phyloP scores from a whole-genome alignment of 768 basidiomycete species.

The Guyanaporus albipodus region DNA sequence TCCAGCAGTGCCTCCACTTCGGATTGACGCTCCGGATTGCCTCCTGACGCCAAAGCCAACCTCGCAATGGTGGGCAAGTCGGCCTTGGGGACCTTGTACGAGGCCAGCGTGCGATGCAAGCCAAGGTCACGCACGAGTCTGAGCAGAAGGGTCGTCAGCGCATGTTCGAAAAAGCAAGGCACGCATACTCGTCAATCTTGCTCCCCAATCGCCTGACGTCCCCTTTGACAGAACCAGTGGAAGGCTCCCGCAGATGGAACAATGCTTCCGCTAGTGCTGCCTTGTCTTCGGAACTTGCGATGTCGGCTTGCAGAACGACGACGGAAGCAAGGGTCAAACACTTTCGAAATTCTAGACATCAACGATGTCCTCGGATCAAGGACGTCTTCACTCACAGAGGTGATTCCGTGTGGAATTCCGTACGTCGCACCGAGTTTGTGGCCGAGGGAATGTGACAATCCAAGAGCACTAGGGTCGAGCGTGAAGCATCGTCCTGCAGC shows the following conservation, averaged over 20 bases:
- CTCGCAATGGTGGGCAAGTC: slow-evolving; percentile 53
- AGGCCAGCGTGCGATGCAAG: slow-evolving; percentile 50
- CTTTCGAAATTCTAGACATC: slow-evolving; percentile 30
- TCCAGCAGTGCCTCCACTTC: slow-evolving; percentile 50
- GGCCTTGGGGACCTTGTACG: slow-evolving; percentile 60
- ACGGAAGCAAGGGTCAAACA: slow-evolving; percentile 70
- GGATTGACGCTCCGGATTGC: slow-evolving; percentile 34
- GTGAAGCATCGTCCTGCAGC: background rate
- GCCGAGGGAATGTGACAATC: slow-evolving; percentile 72
- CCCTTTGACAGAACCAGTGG: slow-evolving; percentile 62
- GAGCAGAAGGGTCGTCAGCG: slow-evolving; percentile 5
- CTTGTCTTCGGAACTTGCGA: slow-evolving; percentile 60
- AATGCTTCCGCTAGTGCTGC: slow-evolving; percentile 52
- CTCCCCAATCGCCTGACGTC: slow-evolving; percentile 53
- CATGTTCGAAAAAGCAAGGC: background rate
- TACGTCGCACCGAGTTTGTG: slow-evolving; percentile 72
- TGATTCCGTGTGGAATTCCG: slow-evolving; percentile 77
- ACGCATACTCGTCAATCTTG: slow-evolving; percentile 51
- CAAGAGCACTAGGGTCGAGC: slow-evolving; percentile 46
- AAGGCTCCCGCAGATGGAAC: slow-evolving; percentile 54
- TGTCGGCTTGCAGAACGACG: slow-evolving; percentile 53
- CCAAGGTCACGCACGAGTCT: slow-evolving; percentile 62
- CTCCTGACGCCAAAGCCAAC: slow-evolving; percentile 17
- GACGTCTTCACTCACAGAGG: slow-evolving; percentile 50
- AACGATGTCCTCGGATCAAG: slow-evolving; percentile 5